Percentiles rank a stretch among this genome's conserved stretches.
phyloP scores from a whole-genome alignment of 1,284 basidiomycete genomes.

The Stygiomarasmius scandens region DNA sequence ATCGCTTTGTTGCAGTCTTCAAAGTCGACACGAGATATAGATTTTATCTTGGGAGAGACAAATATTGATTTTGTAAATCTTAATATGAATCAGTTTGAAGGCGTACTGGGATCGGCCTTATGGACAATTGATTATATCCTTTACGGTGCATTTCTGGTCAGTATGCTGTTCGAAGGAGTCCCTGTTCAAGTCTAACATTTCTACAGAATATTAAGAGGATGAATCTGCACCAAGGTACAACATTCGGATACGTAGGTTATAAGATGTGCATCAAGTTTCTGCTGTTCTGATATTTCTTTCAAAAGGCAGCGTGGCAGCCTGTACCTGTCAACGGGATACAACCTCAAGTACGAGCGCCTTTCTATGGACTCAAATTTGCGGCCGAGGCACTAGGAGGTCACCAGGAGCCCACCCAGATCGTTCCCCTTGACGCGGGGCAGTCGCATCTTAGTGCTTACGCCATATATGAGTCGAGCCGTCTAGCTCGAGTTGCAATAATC shows the following conservation, averaged over 20 bases:
- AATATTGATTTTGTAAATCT: constrained; percentile 13
- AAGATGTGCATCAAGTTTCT: background rate
- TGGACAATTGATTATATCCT: constrained; percentile 13
- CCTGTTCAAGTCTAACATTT: background rate
- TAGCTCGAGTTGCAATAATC: constrained; percentile 11
- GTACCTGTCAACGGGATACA: constrained; percentile 2
- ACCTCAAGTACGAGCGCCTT: constrained; percentile 12
- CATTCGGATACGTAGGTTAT: constrained; percentile 11
- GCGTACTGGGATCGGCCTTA: constrained; percentile 12
- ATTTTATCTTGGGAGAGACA: constrained; percentile 12
- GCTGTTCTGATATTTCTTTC: background rate
- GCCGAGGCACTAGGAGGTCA: constrained; percentile 12
- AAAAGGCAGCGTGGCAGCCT: constrained; percentile 14
- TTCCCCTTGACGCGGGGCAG: background rate
- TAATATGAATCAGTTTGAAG: constrained; percentile 14
- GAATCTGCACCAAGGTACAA: constrained; percentile 13
- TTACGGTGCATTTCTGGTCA: constrained; percentile 8
- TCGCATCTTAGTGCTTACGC: constrained; percentile 10
- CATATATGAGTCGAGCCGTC: constrained; percentile 7
- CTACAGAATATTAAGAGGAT: constrained; percentile 8
- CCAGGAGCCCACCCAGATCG: constrained; percentile 11
- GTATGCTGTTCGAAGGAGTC: background rate
- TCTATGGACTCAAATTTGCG: constrained; percentile 14
- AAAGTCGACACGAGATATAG: constrained; percentile 5
- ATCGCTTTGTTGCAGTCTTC: constrained; percentile 10